Evolutionary conservation across 768 basidiomycete species (phyloP), one percentile per base, ranked within the genome.

Genomic region (Hygrophoropsis aurantiaca): DNA sequence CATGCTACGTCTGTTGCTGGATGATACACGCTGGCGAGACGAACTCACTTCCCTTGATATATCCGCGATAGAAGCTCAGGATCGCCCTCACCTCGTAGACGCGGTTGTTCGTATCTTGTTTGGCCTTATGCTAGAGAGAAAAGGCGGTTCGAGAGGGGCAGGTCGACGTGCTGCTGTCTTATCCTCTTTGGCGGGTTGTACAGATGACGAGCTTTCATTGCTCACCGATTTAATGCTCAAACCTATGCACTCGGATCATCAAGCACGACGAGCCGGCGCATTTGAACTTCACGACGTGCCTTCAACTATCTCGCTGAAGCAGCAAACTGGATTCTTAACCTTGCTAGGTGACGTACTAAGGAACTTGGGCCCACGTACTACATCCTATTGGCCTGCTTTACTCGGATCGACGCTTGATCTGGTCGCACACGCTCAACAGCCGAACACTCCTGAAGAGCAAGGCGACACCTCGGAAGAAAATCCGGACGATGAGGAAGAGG

Each of bases 21-120:
- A 97, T 51, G 87, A 92, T 39, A 85, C 83, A 6, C 71, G 86
- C 39, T 97, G 94, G 82, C 73, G 94, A n/a, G 95, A 98, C 58
- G 84, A 88, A 54, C 77, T 98, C 4, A 77, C 83, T 2, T 74
- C 80, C 11, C 76, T 98, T 35, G 76, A 87, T 47, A 69, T 94
- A 10, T 70, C 70, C n/a, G 77, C 79, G 5, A 70, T 85, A 46
- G 74, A 79, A 15, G 58, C 70, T 1, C 65, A 71, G 1, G 81
- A 85, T 54, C 77, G 95, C 25, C 56, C 59, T 2, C 84, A 84
- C 52, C 70, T 91, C 11, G 74, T 97, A 7, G 81, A 84, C 24
- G 73, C 86, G 13, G 60, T 87, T 47, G 79, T 90, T 25, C 78
- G 94, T 20, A 60, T 98, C 2, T 72, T 95, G 2, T 99, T 87